Base-by-base conservation (phyloP, 495 filamentous ascomycete genomes). In the Podospora conica region DNA sequence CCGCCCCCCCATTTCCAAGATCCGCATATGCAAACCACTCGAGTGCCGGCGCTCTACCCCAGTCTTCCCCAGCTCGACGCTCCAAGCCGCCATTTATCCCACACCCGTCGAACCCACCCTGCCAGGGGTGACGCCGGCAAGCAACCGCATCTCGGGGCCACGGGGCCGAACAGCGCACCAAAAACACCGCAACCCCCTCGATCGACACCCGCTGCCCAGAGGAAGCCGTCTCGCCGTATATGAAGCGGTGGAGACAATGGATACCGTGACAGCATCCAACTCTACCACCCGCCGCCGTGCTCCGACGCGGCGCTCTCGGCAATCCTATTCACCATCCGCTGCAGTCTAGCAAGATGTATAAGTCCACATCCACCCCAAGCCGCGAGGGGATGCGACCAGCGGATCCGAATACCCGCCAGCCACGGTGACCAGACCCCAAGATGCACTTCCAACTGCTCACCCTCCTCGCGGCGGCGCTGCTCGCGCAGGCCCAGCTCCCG, bases 241-340 rank as follows among this genome's bases (percentile, higher is more conserved):
- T 61, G 54, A 65, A 62, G 53, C 15, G 61, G 65, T 66, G 68
- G 68, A 53, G 60, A 69, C 55, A 20, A 61, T 12, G 59, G 22
- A n/a, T 21, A 60, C 23, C 28, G 29, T 29, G 64, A 27, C 33
- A 53, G 40, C 55, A 27, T 48, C 18, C 40, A 15, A 20, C 31
- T 60, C 15, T 33, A 59, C 66, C 25, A 60, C 63, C 28, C 20
- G 53, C 68, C 63, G 69, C 69, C 70, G 61, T 66, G 33, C 70
- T 70, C 68, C 65, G 71, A 68, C 69, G 71, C 59, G 66, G 62
- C 65, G 57, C 54, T 53, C 61, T 70, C 56, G 66, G 66, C 62
- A 59, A 29, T 27, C 3, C 33, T 12, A 11, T 9, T 12, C 29
- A 4, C 33, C 15, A 18, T n/a, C 40, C n/a, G n/a, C n/a, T n/a